Conservation (phyloP, 805 yeast species). For the Torulaspora delbrueckii region DNA sequence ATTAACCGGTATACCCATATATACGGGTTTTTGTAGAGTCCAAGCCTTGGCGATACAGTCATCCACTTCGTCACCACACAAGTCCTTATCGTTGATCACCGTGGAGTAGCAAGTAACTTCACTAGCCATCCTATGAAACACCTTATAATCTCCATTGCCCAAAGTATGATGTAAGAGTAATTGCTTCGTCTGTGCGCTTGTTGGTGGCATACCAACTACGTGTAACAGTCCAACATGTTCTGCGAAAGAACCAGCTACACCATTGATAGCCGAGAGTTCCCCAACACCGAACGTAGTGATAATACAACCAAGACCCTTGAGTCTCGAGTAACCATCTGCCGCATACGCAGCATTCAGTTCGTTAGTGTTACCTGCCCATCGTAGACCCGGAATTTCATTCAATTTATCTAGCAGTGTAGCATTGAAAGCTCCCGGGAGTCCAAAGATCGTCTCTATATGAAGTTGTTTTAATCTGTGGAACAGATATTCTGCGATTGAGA, state of each 20-base stretch:
- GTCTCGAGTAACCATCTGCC: slow-evolving; percentile 80
- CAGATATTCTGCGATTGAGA: slow-evolving; percentile 60
- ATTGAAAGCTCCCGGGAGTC: slow-evolving; percentile 74
- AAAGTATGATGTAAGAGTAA: slow-evolving; percentile 33
- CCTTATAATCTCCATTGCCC: slow-evolving; percentile 43
- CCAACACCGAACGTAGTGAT: slow-evolving; percentile 81
- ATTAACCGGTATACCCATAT: slow-evolving; percentile 63
- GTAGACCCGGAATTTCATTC: slow-evolving; percentile 44
- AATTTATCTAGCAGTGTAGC: slow-evolving; percentile 61
- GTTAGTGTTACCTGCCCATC: slow-evolving; percentile 82
- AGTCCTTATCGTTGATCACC: slow-evolving; percentile 48
- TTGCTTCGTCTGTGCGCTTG: slow-evolving; percentile 33
- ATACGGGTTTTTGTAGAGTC: slow-evolving; percentile 62
- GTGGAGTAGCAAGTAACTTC: slow-evolving; percentile 52
- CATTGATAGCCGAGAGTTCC: slow-evolving; percentile 80
- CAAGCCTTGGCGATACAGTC: slow-evolving; percentile 41
- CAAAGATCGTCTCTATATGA: slow-evolving; percentile 54
- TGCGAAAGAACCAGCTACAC: slow-evolving; percentile 75
- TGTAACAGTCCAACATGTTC: slow-evolving; percentile 80
- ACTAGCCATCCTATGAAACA: slow-evolving; percentile 44
- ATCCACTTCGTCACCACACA: slow-evolving; percentile 51
- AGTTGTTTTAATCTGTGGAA: slow-evolving; percentile 54
- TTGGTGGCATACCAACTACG: slow-evolving; percentile 76
- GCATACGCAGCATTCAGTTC: slow-evolving; percentile 89
- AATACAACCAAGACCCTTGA: slow-evolving; percentile 37